Evolutionary conservation across 2,329 filamentous ascomycete genomes (phyloP).

Genomic region (Colletotrichum somersetense): DNA sequence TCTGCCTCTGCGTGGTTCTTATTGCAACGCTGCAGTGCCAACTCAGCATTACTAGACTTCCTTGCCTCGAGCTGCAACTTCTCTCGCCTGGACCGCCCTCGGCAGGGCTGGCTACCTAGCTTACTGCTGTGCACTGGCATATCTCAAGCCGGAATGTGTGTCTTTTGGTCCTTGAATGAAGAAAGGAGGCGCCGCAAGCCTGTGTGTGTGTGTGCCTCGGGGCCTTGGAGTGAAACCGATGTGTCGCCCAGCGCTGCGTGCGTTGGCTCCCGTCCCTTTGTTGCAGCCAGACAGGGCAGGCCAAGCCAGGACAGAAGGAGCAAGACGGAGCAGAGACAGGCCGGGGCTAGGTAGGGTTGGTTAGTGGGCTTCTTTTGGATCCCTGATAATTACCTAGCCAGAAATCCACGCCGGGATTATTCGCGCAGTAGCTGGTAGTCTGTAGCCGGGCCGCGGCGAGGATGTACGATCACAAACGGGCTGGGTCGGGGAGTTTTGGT

Average conservation of each 20-base stretch:
- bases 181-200: neutral
- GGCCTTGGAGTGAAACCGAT: slow-evolving; percentile 25
- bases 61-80: neutral
- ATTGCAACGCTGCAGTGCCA: slow-evolving; percentile 21
- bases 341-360: slow-evolving; percentile 6
- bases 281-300: neutral
- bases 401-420: slow-evolving; percentile 15
- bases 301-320: neutral
- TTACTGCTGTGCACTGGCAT: neutral
- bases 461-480: neutral
- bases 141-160: neutral
- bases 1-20: neutral
- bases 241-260: slow-evolving; percentile 26
- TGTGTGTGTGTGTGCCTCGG: neutral
- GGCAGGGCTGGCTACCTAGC: neutral
- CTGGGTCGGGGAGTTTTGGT: neutral
- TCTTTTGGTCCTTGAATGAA: neutral
- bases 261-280: slow-evolving; percentile 31
- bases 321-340: slow-evolving; percentile 26
- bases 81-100: neutral
- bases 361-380: slow-evolving; percentile 3
- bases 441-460: slow-evolving; percentile 14
- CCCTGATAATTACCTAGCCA: slow-evolving; percentile 36
- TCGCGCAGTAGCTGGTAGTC: slow-evolving; percentile 9
- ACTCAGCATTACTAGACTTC: slow-evolving; percentile 6